These are phyloP conservation scores for Diplogelasinospora grovesii DNA, from an alignment of 495 filamentous ascomycete genomes.

Conservation along the genomic window DNA sequence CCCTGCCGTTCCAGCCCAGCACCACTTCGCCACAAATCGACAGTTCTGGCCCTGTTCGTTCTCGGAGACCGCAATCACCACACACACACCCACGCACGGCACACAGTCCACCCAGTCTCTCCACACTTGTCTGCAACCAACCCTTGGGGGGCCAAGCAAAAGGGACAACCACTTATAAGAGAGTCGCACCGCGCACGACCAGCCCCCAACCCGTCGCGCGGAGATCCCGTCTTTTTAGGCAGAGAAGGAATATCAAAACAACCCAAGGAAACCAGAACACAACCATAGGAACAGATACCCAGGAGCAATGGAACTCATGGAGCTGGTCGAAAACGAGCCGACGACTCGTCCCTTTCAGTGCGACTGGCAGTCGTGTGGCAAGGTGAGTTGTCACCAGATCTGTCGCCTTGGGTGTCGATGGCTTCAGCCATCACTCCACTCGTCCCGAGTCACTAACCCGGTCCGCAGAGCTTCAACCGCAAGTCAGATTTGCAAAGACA, in stretches of 20 bases:
- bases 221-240: too few species aligned
- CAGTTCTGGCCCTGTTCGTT: slow-evolving; percentile 14
- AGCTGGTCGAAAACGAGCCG: slow-evolving; percentile 48
- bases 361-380: slow-evolving; percentile 45
- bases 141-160: slow-evolving; percentile 12
- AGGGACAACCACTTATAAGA: slow-evolving; percentile 29
- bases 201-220: slow-evolving; percentile 14
- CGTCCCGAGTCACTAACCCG: slow-evolving; percentile 15
- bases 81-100: background rate
- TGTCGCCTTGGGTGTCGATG: background rate
- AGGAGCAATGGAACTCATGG: slow-evolving; percentile 47
- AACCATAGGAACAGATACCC: background rate
- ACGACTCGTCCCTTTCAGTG: slow-evolving; percentile 47
- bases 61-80: background rate
- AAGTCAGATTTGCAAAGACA: slow-evolving; percentile 88
- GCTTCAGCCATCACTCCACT: background rate
- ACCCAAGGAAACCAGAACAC: slow-evolving; percentile 8
- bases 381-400: slow-evolving; percentile 32
- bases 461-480: slow-evolving; percentile 78
- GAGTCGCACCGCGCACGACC: slow-evolving; percentile 25
- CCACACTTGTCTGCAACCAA: slow-evolving; percentile 24
- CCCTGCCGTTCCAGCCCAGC: slow-evolving; percentile 10
- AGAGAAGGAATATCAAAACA: slow-evolving; percentile 14
- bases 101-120: slow-evolving; percentile 8
- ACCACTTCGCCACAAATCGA: slow-evolving; percentile 16